Base-by-base conservation (phyloP, 1,284 basidiomycete genomes). In the Sphaerobolus stellatus region DNA sequence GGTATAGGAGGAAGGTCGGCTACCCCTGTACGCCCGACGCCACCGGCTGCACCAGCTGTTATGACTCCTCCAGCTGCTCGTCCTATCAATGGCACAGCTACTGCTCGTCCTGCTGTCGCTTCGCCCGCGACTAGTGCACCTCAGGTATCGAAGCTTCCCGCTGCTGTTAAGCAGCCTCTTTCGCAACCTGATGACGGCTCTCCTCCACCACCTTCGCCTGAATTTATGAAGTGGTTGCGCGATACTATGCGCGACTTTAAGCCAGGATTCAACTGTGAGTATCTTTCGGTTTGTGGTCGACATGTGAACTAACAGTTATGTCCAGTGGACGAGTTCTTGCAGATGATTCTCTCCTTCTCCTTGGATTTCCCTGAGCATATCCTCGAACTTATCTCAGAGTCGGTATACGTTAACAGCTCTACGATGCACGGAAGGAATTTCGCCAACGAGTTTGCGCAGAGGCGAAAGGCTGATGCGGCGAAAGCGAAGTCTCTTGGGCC, bases 401-500 rank as follows among this genome's bases (percentile, higher is more conserved):
- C 87, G 41, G 92, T 99, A 54, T 99, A 99, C 67, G 89, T 92
- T 36, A 94, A 90, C 64, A 94, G 91, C 63, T 90, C 92, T 24
- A 99, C 92, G 2, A 81, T 99, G 38, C 94, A 99, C 65, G 97
- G 97, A 1, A 82, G 95, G 52, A 83, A 95, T 28, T 99, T 99
- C 65, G 94, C 94, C 1, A 77, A 88, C 5, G 94, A 98, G 64
- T 99, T 95, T 66, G 84, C 94, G 48, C 82, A 77, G 58, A 90
- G 84, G 68, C 86, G 95, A 54, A 97, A 95, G 74, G 79, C 78
- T 9, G 93, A 95, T 65, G 86, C 82, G 1, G 72, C 74, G 28
- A 56, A 45, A 45, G 57, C 36, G 43, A 59, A 52, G 48, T 51
- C 58, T 36, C 48, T 56, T 24, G 49, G 33, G 18, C 71, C 75